phyloP scores from a whole-genome alignment of 202 grass and related monocot genomes.

The Brachypodium distachyon region DNA sequence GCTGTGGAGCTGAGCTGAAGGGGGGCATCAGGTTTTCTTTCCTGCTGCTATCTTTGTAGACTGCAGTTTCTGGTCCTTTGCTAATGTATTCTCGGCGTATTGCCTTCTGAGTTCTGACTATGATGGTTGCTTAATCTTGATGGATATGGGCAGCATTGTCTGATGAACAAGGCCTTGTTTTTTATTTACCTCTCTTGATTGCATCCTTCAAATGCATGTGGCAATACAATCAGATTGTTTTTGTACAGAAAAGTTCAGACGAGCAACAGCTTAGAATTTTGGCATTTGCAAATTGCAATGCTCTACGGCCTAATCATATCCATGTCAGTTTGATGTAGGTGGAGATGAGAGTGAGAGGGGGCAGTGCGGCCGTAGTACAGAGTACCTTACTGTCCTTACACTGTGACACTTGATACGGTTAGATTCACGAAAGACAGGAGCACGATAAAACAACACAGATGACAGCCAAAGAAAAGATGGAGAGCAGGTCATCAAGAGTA shows the following conservation, averaged over 20 bases:
- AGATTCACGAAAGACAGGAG: not conserved
- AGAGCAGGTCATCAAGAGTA: not conserved
- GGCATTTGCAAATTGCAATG: too few relatives aligned
- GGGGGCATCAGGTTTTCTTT: constrained; percentile 13
- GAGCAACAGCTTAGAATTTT: too few relatives aligned
- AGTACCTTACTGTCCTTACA: not conserved
- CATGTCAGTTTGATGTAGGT: not conserved
- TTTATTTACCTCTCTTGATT: not conserved
- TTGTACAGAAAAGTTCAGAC: too few relatives aligned
- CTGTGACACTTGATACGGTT: too few relatives aligned
- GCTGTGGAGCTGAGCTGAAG: constrained; percentile 21
- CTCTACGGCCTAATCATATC: not conserved
- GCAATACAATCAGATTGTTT: not conserved
- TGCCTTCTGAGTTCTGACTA: constrained; percentile 29
- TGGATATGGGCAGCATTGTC: constrained; percentile 28
- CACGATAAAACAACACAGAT: not conserved
- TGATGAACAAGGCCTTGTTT: not conserved
- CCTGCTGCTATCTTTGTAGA: constrained; percentile 23
- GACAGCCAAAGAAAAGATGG: not conserved
- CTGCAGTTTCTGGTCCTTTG: not conserved
- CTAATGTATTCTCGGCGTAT: constrained; percentile 26
- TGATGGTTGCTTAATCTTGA: constrained; percentile 16
- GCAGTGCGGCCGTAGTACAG: not conserved
- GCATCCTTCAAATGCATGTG: not conserved
- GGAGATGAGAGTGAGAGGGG: not conserved